Percentiles rank a stretch among this genome's conserved stretches.
Evolutionary conservation across 441 rosid genomes (phyloP).

Genomic region (Omphalea diandra): DNA sequence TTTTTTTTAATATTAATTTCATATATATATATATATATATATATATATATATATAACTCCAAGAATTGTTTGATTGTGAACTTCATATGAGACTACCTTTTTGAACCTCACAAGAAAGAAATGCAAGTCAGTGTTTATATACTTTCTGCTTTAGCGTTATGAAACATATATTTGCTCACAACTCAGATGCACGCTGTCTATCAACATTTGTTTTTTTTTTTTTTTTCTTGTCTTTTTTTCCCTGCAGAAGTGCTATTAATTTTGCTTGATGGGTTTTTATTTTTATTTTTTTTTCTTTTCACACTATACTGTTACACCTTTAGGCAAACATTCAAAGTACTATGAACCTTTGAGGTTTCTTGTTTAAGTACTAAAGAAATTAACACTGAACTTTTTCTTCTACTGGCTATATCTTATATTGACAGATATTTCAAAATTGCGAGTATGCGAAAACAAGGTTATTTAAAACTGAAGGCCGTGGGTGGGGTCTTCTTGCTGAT

Average conservation of each 20-base stretch:
- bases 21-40: no score
- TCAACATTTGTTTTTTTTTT: no score
- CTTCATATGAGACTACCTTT: neutral
- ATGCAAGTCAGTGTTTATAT: neutral
- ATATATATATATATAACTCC: no score
- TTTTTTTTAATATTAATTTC: neutral
- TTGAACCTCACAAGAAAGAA: neutral
- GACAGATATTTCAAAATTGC: conserved; percentile 80
- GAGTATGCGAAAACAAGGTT: conserved; percentile 74
- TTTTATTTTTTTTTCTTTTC: neutral
- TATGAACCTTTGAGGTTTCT: conserved; percentile 5
- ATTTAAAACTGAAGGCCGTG: conserved; percentile 77
- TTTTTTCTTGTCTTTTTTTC: no score
- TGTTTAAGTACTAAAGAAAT: neutral
- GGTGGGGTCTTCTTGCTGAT: conserved; percentile 85
- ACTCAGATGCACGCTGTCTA: neutral
- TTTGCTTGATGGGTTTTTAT: neutral
- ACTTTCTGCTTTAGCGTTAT: neutral
- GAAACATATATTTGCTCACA: neutral
- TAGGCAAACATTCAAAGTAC: neutral
- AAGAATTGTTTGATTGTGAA: neutral
- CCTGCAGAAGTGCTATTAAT: neutral
- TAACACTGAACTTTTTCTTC: neutral
- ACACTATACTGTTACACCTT: neutral
- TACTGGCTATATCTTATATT: conserved; percentile 8